Evolutionary conservation across 352 stramenopile genomes (phyloP).

Genomic region (Globisporangium spiculum): DNA sequence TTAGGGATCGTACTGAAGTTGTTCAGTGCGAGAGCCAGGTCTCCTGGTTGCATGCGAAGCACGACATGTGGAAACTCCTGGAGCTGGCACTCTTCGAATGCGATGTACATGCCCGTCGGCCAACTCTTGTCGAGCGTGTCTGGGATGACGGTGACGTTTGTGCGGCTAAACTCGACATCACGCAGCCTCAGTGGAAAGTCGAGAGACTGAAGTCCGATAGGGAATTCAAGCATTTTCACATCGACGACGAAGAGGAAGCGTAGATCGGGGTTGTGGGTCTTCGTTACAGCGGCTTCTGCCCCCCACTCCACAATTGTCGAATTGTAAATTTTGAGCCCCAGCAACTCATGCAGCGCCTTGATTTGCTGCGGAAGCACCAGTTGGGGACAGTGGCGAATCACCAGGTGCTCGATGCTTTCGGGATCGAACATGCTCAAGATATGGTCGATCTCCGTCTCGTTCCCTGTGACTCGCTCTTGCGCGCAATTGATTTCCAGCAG

Average conservation of each 20-base stretch:
- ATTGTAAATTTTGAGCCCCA: constrained; percentile 32
- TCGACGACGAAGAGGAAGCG: constrained; percentile 15
- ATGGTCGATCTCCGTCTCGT: constrained; percentile 16
- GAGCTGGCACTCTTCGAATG: constrained; percentile 15
- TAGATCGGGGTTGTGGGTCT: constrained; percentile 11
- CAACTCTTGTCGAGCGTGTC: constrained; percentile 14
- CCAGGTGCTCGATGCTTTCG: constrained; percentile 20
- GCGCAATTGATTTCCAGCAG: constrained; percentile 29
- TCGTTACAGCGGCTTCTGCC: constrained; percentile 9
- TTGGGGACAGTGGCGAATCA: constrained; percentile 26
- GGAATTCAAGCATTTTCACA: constrained; percentile 16
- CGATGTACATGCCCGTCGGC: constrained; percentile 14
- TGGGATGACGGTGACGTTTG: constrained; percentile 9
- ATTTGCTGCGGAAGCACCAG: constrained; percentile 20
- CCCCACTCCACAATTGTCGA: constrained; percentile 27
- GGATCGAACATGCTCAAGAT: constrained; percentile 17
- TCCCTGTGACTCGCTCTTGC: constrained; percentile 10
- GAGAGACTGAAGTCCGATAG: constrained; percentile 4
- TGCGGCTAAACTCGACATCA: constrained; percentile 15
- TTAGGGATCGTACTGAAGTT: constrained; percentile 8
- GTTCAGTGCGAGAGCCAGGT: constrained; percentile 11
- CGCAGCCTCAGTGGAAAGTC: constrained; percentile 9
- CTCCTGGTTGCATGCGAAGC: neutral
- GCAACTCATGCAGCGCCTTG: constrained; percentile 15
- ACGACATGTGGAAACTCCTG: constrained; percentile 10